Percentiles rank a stretch among this genome's conserved stretches.
Evolutionary conservation across 805 yeast genomes (phyloP).

Genomic region (Clavispora carvajalis): DNA sequence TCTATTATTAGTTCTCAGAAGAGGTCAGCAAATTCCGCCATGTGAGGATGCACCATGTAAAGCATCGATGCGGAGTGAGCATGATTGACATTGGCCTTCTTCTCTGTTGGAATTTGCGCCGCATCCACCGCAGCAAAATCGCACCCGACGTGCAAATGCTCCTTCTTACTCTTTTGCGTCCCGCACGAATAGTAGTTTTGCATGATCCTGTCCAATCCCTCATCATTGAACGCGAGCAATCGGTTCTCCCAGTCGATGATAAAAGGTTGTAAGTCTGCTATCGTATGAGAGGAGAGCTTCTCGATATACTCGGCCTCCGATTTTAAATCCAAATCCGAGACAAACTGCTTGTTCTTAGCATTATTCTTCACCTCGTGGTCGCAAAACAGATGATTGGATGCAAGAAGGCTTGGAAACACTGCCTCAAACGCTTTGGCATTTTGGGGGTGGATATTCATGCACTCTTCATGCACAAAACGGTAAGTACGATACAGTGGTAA

Average conservation of each 20-base stretch:
- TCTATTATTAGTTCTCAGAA: conserved; percentile 20
- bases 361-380: conserved; percentile 12
- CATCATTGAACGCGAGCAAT: conserved; percentile 46
- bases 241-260: conserved; percentile 62
- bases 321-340: conserved; percentile 15
- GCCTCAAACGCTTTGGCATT: conserved; percentile 16
- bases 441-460: conserved; percentile 17
- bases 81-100: background rate
- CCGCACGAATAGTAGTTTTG: conserved; percentile 26
- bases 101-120: background rate
- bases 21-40: conserved; percentile 42
- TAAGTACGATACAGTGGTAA: conserved; percentile 16
- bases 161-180: conserved; percentile 13
- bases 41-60: conserved; percentile 33
- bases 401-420: conserved; percentile 16
- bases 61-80: conserved; percentile 9
- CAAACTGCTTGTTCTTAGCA: conserved; percentile 14
- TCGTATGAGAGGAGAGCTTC: conserved; percentile 8
- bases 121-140: conserved; percentile 3
- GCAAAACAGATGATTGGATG: conserved; percentile 14
- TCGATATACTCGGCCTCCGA: conserved; percentile 9
- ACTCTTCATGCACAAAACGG: conserved; percentile 16
- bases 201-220: conserved; percentile 39
- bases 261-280: conserved; percentile 16
- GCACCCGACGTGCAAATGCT: conserved; percentile 7